phyloP scores from a whole-genome alignment of 371 early-diverging fungal genomes.

The Spraguea lophii region DNA sequence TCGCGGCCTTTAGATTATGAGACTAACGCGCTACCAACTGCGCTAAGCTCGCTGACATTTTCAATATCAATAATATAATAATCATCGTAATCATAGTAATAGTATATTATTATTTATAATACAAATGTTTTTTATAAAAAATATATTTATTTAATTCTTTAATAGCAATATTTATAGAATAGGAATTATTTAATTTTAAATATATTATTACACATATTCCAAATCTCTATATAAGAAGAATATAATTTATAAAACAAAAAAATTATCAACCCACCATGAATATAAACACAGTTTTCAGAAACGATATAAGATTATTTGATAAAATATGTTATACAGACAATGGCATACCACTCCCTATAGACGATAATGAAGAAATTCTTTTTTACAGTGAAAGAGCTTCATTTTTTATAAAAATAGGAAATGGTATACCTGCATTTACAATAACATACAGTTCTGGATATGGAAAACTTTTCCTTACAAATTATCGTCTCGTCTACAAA shows the following conservation, averaged over 20 bases:
- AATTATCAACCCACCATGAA: too few relatives aligned
- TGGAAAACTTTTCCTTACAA: slow-evolving; percentile 28
- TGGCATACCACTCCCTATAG: slow-evolving; percentile 22
- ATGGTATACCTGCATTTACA: slow-evolving; percentile 19
- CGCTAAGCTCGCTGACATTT: slow-evolving; percentile 41
- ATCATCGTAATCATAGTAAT: neutral
- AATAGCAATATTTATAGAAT: too few relatives aligned
- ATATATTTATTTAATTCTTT: too few relatives aligned
- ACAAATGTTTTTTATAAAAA: too few relatives aligned
- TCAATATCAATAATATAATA: neutral
- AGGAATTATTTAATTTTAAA: too few relatives aligned
- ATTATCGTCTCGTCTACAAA: slow-evolving; percentile 27
- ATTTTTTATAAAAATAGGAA: slow-evolving; percentile 21
- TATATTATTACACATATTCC: too few relatives aligned
- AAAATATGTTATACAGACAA: slow-evolving; percentile 23
- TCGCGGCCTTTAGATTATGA: slow-evolving; percentile 47
- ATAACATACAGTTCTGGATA: slow-evolving; percentile 1
- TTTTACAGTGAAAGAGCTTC: slow-evolving; percentile 7
- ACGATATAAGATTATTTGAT: too few relatives aligned
- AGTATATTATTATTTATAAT: neutral
- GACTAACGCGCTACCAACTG: slow-evolving; percentile 47
- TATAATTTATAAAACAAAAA: too few relatives aligned
- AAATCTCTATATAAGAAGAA: too few relatives aligned
- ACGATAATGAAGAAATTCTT: slow-evolving; percentile 23
- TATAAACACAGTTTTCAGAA: too few relatives aligned